Evolutionary conservation across 805 yeast species (phyloP), one percentile per base, ranked within the genome.

Genomic region (Schizosaccharomyces osmophilus): DNA sequence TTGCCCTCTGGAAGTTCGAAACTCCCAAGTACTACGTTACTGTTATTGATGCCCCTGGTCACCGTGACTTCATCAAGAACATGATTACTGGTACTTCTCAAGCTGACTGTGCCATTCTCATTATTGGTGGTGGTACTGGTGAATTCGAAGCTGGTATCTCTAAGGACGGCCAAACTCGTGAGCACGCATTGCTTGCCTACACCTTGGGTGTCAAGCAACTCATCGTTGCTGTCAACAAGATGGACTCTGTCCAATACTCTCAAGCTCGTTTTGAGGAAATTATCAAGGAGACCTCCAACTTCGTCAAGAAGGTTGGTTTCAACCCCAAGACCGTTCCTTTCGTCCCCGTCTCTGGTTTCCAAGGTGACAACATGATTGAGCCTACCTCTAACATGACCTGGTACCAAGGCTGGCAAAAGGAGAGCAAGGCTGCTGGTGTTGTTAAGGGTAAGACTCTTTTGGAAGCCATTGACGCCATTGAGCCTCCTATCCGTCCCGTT

Each of bases 201-300:
- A 93, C 97, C 61, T 97, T 90, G 75, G 98, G 98, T 76, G 96
- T 90, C 64, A 87, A 90, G 78, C 85, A 83, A 73, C 80, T 90
- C 73, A 78, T 93, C 65, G 96, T 90, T 63, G 97, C 85, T 61
- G 88, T 90, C 67, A 93, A 85, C 87, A 85, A 85, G 86, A 86
- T 85, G 95, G 95, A 85, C 81, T 82, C 93, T 74, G 87, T 83
- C 73, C 83, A 85, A 74, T 85, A 94, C 94, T 79, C 81, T 69
- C 81, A 85, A 79, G 73, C 78, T 69, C 83, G 95, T 78, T 86
- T 77, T 79, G 81, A 82, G 69, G 87, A 84, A 74, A 84, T 83
- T 69, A 73, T 76, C 74, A 82, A 82, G 80, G 87, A 84, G 77
- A 79, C 86, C 70, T 73, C 83, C 67, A 82, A 81, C 78, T 84